Base-by-base conservation (phyloP, 2,329 filamentous ascomycete genomes). In the Neofusicoccum laricinum region DNA sequence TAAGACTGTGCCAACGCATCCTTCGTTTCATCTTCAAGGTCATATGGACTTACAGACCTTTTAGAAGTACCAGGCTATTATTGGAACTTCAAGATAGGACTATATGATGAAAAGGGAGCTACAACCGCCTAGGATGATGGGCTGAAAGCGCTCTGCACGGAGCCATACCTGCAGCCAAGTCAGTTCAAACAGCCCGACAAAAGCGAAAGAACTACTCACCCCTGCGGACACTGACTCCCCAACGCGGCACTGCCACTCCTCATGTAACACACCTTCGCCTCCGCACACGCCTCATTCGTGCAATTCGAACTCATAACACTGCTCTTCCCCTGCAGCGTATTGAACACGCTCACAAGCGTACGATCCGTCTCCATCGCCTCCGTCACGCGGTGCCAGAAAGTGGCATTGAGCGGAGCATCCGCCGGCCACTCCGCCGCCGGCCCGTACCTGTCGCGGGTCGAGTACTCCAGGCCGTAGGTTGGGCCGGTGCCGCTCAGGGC, bases 221-320 rank as follows among this genome's bases (percentile, higher is more conserved):
- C 85, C 67, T 84, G 82, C 2, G 80, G 79, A 73, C 85, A 87
- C 61, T 77, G 71, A 61, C 72, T 77, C 0, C 84, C 84, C 57
- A 87, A 68, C 0, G 81, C 79, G 21, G 78, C 80, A 69, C 82
- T 86, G 2, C 84, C 85, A 72, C 80, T 83, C 41, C 85, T 74
- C 77, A 87, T 87, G 69, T 87, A 87, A 67, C 85, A 87, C 15
- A 86, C 75, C 75, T 85, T 86, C 1, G 85, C 84, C 51, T 74
- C 69, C 2, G 80, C 79, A 70, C 85, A 87, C 2, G 77, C 82
- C 38, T 72, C 72, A 66, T 72, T 85, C 2, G 81, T 83, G 66
- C 85, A 86, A 45, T 82, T 82, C 0, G 84, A 83, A 46, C 76
- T 82, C 70, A 76, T 76, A 3, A 82, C 70, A 64, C 82, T 85